These are phyloP conservation scores for Schwanniomyces yamadae DNA, from an alignment of 805 yeast genomes.

Conservation along the genomic window DNA sequence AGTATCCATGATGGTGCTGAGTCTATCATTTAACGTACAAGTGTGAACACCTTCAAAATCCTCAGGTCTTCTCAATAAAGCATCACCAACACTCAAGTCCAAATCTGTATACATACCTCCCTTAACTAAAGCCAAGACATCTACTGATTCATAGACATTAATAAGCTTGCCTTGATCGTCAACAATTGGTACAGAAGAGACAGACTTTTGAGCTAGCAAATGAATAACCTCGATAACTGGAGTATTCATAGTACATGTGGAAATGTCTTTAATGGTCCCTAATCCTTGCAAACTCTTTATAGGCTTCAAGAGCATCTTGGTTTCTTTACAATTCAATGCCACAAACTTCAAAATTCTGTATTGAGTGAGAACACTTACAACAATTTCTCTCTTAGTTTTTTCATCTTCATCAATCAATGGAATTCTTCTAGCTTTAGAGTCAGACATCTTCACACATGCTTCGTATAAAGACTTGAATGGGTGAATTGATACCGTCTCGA, in stretches of 20 bases:
- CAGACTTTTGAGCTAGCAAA: conserved; percentile 71
- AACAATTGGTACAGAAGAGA: conserved; percentile 89
- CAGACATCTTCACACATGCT: conserved; percentile 90
- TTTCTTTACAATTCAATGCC: conserved; percentile 93
- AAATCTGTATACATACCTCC: conserved; percentile 93
- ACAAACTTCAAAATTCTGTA: conserved; percentile 94
- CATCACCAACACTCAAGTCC: conserved; percentile 92
- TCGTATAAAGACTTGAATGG: conserved; percentile 88
- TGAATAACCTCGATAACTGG: conserved; percentile 94
- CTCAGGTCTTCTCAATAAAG: conserved; percentile 86
- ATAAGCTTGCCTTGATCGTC: conserved; percentile 68
- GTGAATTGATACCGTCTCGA: conserved; percentile 84
- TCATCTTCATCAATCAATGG: conserved; percentile 95
- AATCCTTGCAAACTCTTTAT: conserved; percentile 69
- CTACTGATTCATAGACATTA: conserved; percentile 95
- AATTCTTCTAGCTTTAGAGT: conserved; percentile 85
- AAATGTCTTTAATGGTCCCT: conserved; percentile 50
- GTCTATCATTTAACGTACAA: conserved; percentile 81
- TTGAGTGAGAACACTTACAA: conserved; percentile 92
- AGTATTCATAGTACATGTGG: conserved; percentile 83
- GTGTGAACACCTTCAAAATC: conserved; percentile 98
- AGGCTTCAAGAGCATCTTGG: conserved; percentile 76
- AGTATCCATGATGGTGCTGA: conserved; percentile 89
- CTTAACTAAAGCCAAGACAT: conserved; percentile 85
- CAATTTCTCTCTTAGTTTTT: conserved; percentile 88